Base-by-base conservation (phyloP, 1,284 basidiomycete genomes). In the Ceratobasidium theobromae region DNA sequence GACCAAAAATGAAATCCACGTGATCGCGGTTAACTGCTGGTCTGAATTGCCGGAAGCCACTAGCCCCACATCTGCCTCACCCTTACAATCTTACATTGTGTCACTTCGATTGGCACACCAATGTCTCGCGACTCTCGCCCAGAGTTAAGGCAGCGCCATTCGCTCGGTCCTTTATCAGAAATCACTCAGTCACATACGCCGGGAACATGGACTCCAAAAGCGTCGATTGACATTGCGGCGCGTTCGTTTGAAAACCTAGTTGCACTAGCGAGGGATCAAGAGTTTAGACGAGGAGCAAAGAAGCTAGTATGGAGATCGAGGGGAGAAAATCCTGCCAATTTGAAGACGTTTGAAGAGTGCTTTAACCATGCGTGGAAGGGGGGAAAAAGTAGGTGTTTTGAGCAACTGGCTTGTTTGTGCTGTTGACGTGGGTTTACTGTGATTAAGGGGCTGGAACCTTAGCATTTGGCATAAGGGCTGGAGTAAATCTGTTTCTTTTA, bases 261-360 rank as follows among this genome's bases (percentile, higher is more conserved):
- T 53, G 87, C 85, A 16, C 81, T 91, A 51, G 88, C 89, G 9
- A 90, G 91, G 73, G 86, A 91, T 74, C 88, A 90, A 72, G 85
- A 88, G 67, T 79, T 91, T 41, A 81, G 78, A 67, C 87, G 86
- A 66, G 67, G 32, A 21, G 87, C 91, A 0, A 79, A 84, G 46
- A 86, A 83, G 73, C 86, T 93, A 72, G 85, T 96, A 1, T 96
- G 93, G 92, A 81, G 93, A 35, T 86, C 89, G 70, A 79, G 84
- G 70, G 91, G 91, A 3, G 88, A 95, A 76, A 85, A 86, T 41
- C 85, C 86, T 0, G 83, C 84, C 1, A 85, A 91, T 69, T 77
- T 95, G 5, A 74, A 80, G 40, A 86, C 86, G 68, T 71, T 89
- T 21, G 83, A 86, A 75, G 84, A 88, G 66, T 90, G 90, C 68